These are phyloP conservation scores for Tulasnella sp. DNA, from an alignment of 768 basidiomycete genomes.

Conservation along the genomic window DNA sequence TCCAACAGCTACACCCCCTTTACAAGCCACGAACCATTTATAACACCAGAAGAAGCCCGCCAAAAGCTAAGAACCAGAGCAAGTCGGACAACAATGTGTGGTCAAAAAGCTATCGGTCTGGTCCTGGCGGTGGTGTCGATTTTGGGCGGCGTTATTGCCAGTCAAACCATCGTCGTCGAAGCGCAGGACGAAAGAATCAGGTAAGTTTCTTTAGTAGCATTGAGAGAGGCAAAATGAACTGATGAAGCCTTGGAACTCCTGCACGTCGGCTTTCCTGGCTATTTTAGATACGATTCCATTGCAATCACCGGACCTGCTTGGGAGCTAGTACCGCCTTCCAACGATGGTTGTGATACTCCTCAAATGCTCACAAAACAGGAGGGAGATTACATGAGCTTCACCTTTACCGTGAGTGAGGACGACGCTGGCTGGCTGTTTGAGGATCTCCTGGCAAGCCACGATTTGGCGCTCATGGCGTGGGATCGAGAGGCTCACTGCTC, in stretches of 20 bases:
- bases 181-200: background rate
- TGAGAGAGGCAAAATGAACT: background rate
- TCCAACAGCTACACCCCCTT: background rate
- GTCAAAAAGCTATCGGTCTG: background rate
- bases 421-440: background rate
- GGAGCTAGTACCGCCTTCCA: conserved; percentile 29
- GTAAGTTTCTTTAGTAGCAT: background rate
- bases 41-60: too few species aligned
- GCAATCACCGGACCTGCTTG: background rate
- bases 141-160: background rate
- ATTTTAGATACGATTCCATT: background rate
- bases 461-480: background rate
- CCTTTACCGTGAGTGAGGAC: conserved; percentile 4
- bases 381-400: background rate
- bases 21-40: background rate
- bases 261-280: too few species aligned
- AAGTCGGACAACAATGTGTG: background rate
- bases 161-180: background rate
- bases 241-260: background rate
- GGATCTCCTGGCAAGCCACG: background rate
- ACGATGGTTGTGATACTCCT: conserved; percentile 9
- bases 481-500: background rate
- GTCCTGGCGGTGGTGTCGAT: background rate
- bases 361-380: background rate
- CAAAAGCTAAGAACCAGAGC: background rate